Evolutionary conservation across 1,139 yeast genomes (phyloP).

Genomic region (Sugiyamaella novakii): DNA sequence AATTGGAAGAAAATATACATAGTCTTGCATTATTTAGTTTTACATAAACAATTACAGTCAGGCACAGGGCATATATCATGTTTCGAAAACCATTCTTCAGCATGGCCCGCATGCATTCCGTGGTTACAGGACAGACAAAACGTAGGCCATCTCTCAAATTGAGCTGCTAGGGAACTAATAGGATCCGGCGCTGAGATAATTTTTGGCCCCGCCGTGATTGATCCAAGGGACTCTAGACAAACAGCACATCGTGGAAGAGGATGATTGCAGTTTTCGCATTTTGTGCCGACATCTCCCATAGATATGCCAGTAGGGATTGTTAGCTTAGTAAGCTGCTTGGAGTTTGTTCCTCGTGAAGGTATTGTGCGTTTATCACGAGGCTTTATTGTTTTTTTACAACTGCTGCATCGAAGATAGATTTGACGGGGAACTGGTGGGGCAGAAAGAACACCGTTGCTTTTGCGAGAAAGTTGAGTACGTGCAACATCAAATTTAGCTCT

Average conservation of each 20-base stretch:
- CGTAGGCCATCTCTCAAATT: slow-evolving; percentile 64
- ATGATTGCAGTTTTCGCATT: slow-evolving; percentile 83
- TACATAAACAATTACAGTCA: slow-evolving; percentile 84
- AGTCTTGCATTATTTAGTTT: slow-evolving; percentile 39
- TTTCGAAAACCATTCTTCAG: slow-evolving; percentile 91
- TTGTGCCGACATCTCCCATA: slow-evolving; percentile 21
- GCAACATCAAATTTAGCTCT: slow-evolving; percentile 87
- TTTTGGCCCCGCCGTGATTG: slow-evolving; percentile 44
- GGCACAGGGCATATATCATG: slow-evolving; percentile 93
- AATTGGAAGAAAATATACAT: too few species aligned
- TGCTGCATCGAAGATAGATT: slow-evolving; percentile 73
- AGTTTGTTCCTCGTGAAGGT: slow-evolving; percentile 14
- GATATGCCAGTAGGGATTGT: slow-evolving; percentile 3
- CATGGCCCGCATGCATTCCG: slow-evolving; percentile 93
- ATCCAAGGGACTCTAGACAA: slow-evolving; percentile 79
- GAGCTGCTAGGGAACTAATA: slow-evolving; percentile 25
- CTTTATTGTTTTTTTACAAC: slow-evolving; percentile 61
- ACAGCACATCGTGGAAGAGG: slow-evolving; percentile 92
- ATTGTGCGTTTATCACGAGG: slow-evolving; percentile 19
- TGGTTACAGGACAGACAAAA: slow-evolving; percentile 90
- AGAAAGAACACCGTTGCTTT: slow-evolving; percentile 52
- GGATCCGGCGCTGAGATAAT: slow-evolving; percentile 14
- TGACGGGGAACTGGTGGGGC: slow-evolving; percentile 66
- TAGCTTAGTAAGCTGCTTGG: slow-evolving; percentile 2
- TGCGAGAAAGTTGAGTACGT: slow-evolving; percentile 64